Evolutionary conservation across 805 yeast genomes (phyloP).

Genomic region (Komagataella pseudopastoris): DNA sequence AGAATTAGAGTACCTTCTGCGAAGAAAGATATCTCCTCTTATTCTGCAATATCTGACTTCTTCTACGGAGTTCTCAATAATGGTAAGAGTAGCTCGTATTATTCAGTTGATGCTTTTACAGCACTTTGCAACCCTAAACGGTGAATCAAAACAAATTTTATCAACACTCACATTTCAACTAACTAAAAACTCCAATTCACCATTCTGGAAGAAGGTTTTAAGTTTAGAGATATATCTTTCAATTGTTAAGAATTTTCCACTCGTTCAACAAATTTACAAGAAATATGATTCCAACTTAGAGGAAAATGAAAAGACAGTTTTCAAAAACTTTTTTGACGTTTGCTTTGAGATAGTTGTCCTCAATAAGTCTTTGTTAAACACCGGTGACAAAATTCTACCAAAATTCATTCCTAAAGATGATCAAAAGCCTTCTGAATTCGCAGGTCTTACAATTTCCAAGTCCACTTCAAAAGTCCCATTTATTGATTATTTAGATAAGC

Average conservation of each 20-base stretch:
- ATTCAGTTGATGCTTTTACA: slow-evolving; percentile 48
- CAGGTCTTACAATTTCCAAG: slow-evolving; percentile 23
- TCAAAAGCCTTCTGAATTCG: slow-evolving; percentile 2
- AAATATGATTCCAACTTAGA: slow-evolving; percentile 43
- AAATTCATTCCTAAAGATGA: slow-evolving; percentile 8
- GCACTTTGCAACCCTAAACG: slow-evolving; percentile 46
- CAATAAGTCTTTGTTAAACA: slow-evolving; percentile 17
- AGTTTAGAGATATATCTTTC: slow-evolving; percentile 62
- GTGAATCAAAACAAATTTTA: slow-evolving; percentile 73
- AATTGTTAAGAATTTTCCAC: slow-evolving; percentile 40
- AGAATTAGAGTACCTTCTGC: slow-evolving; percentile 54
- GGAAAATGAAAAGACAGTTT: slow-evolving; percentile 43
- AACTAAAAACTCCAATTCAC: slow-evolving; percentile 38
- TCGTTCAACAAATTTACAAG: slow-evolving; percentile 37
- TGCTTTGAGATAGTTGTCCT: slow-evolving; percentile 23
- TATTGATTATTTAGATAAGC: slow-evolving; percentile 70
- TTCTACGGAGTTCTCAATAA: slow-evolving; percentile 48
- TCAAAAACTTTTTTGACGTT: slow-evolving; percentile 38
- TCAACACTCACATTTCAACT: slow-evolving; percentile 64
- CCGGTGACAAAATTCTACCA: slow-evolving; percentile 19
- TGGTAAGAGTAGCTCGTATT: slow-evolving; percentile 65
- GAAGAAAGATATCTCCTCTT: slow-evolving; percentile 64
- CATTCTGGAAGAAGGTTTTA: slow-evolving; percentile 62
- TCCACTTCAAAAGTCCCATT: slow-evolving; percentile 40
- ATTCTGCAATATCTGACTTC: slow-evolving; percentile 52